These are phyloP conservation scores for Malassezia restricta DNA, from an alignment of 1,284 basidiomycete genomes.

Conservation along the genomic window DNA sequence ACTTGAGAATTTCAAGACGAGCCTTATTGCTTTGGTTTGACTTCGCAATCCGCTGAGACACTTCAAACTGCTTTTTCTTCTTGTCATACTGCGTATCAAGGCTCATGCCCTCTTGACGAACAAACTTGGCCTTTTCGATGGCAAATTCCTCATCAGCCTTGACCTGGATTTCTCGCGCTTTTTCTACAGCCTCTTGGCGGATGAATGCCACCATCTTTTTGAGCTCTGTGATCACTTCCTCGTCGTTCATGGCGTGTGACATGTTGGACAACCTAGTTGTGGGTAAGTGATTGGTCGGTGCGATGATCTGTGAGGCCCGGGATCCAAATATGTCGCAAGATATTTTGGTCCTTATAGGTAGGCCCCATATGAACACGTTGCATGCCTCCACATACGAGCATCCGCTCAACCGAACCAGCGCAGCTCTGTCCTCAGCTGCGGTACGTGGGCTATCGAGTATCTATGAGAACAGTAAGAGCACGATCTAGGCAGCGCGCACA, in stretches of 20 bases:
- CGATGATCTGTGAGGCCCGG: slow-evolving; percentile 10
- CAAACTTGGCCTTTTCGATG: slow-evolving; percentile 45
- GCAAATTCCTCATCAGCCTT: slow-evolving; percentile 46
- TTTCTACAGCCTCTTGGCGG: slow-evolving; percentile 45
- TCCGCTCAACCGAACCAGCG: too few relatives aligned
- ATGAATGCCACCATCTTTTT: slow-evolving; percentile 70
- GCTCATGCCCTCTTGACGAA: slow-evolving; percentile 40
- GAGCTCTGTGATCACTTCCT: slow-evolving; percentile 91
- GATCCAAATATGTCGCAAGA: neutral
- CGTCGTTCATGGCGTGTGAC: slow-evolving; percentile 68
- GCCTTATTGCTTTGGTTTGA: slow-evolving; percentile 91
- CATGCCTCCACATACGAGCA: slow-evolving; percentile 1
- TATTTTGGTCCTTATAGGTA: neutral
- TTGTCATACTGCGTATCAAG: slow-evolving; percentile 40
- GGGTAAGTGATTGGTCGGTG: slow-evolving; percentile 4
- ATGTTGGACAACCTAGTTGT: slow-evolving; percentile 16
- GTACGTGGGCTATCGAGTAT: too few relatives aligned
- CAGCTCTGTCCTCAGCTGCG: too few relatives aligned
- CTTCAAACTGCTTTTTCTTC: slow-evolving; percentile 43
- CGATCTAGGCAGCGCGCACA: slow-evolving; percentile 22
- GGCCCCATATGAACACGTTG: too few relatives aligned
- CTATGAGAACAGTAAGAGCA: too few relatives aligned
- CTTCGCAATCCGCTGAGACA: slow-evolving; percentile 54
- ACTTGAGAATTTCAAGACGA: slow-evolving; percentile 76
- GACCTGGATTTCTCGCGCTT: slow-evolving; percentile 45